These are phyloP conservation scores for Populus euphratica DNA, from an alignment of 345 rosid species.

Conservation along the genomic window DNA sequence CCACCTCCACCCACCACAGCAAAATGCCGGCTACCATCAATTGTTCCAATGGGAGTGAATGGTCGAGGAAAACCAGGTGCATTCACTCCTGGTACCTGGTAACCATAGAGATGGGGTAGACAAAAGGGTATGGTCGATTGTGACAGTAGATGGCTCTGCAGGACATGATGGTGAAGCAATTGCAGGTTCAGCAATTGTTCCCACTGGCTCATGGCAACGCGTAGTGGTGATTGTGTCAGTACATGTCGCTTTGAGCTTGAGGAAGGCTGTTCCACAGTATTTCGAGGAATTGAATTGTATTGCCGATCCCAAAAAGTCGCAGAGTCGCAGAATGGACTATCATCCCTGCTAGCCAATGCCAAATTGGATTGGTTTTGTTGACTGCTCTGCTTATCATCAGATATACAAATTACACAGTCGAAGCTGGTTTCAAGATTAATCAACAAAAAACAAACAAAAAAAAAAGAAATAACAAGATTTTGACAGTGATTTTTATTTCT, in stretches of 20 bases:
- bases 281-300: background rate
- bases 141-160: slow-evolving; percentile 16
- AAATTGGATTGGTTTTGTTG: too few species aligned
- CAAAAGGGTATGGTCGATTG: slow-evolving; percentile 30
- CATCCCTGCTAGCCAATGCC: too few species aligned
- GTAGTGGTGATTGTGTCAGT: slow-evolving; percentile 16
- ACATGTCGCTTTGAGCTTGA: background rate
- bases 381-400: too few species aligned
- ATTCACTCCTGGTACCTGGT: slow-evolving; percentile 18
- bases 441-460: too few species aligned
- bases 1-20: slow-evolving; percentile 22
- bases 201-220: slow-evolving; percentile 10
- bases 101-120: slow-evolving; percentile 24
- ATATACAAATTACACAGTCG: too few species aligned
- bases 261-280: slow-evolving; percentile 5
- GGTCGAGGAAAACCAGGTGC: slow-evolving; percentile 20
- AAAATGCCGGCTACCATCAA: slow-evolving; percentile 23
- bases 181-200: slow-evolving; percentile 18
- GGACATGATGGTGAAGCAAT: slow-evolving; percentile 8
- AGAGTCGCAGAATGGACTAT: too few species aligned
- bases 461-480: too few species aligned
- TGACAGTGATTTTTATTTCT: too few species aligned
- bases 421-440: too few species aligned
- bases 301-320: background rate
- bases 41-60: background rate